Base-by-base conservation (phyloP, 2,329 filamentous ascomycete genomes). In the Monosporascus sp. region DNA sequence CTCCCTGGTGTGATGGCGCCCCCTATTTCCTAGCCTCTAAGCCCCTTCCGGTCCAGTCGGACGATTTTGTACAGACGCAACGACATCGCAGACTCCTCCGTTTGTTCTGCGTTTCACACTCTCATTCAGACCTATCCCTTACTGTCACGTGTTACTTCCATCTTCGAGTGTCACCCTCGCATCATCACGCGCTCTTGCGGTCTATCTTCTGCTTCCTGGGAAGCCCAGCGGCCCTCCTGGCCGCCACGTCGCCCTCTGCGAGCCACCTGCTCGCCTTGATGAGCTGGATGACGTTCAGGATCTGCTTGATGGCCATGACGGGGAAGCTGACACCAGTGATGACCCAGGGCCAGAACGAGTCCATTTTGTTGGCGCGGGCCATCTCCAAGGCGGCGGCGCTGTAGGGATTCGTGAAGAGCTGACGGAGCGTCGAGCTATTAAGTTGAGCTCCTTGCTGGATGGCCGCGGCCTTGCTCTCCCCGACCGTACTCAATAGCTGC, bases 231-330 rank as follows among this genome's bases (percentile, higher is more conserved):
- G 72, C 75, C 61, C 70, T 81, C 64, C 91, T 81, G 56, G 80
- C 77, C 63, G 82, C 79, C 37, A 88, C 72, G 65, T 99, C 94
- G n/a, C 91, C 91, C 73, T 97, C 92, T 0, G 91, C 94, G 40
- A 99, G 79, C 86, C 90, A 95, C 67, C 85, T 85, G 72, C 91
- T 92, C 7, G 94, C 94, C 73, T 97, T 96, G 66, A 96, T 83
- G 63, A 99, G 81, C 77, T 99, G 94, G 48, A 97, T 81, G 49
- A 97, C 80, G 66, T 99, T 99, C 78, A 97, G 90, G 65, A 88
- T 80, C 70, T 99, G 94, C 81, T 99, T 99, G 62, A 86, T 79
- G 24, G 84, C 76, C 92, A 97, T 97, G 68, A 97, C 78, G 14
- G 92, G 92, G 61, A 88, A 85, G 65, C 89, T 92, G 63, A 95